Percentiles rank a stretch among this genome's conserved stretches.
Evolutionary conservation across 805 yeast genomes (phyloP).

Genomic region (Starmerella geochares): DNA sequence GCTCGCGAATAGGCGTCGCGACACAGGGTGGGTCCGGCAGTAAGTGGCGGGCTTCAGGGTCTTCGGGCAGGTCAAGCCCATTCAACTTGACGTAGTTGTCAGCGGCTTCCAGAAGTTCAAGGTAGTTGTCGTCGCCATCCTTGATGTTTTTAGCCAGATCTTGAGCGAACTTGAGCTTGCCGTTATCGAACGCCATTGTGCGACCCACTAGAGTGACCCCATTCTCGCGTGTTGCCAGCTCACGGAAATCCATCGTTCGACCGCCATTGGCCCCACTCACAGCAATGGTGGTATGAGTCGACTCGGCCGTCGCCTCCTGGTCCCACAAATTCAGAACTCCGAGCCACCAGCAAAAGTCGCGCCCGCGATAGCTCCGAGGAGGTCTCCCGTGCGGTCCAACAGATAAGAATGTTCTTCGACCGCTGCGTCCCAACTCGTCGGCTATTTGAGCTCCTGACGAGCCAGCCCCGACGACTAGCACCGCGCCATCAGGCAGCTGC

Average conservation of each 20-base stretch:
- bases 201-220: conserved; percentile 19
- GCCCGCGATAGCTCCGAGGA: conserved; percentile 20
- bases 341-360: conserved; percentile 24
- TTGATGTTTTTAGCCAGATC: conserved; percentile 15
- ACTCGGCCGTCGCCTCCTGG: conserved; percentile 12
- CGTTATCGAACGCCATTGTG: conserved; percentile 10
- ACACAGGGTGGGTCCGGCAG: conserved; percentile 16
- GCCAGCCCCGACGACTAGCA: conserved; percentile 22
- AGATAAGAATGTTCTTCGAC: conserved; percentile 12
- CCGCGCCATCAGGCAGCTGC: conserved; percentile 15
- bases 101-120: conserved; percentile 17
- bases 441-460: conserved; percentile 24
- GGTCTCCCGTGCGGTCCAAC: conserved; percentile 22
- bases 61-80: conserved; percentile 20
- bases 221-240: conserved; percentile 10
- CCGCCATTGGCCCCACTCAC: conserved; percentile 24
- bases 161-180: conserved; percentile 10
- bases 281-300: conserved; percentile 21
- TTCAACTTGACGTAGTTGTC: conserved; percentile 14
- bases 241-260: conserved; percentile 21
- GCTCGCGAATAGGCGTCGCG: conserved; percentile 10
- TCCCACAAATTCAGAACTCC: conserved; percentile 23
- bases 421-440: conserved; percentile 14
- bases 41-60: conserved; percentile 16
- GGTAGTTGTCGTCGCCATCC: conserved; percentile 19